A percentile compares a stretch with the other conserved stretches of the same genome.
phyloP scores from a whole-genome alignment of 331 rosid genomes.

The Cucumis variabilis region DNA sequence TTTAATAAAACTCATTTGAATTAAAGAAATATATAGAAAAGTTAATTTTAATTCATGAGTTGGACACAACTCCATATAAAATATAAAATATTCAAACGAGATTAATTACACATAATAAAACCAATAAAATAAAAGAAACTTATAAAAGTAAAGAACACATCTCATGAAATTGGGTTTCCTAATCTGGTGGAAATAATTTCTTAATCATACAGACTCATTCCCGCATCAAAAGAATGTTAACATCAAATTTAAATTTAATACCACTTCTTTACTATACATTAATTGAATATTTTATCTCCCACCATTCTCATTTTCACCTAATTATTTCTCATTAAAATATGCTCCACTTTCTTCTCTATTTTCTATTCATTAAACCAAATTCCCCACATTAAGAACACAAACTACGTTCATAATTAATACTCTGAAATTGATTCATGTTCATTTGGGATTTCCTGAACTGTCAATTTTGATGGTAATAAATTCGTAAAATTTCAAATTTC shows the following conservation, averaged over 20 bases:
- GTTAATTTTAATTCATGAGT: background rate
- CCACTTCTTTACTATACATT: background rate
- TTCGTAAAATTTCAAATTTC: too few relatives aligned
- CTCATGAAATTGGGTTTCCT: background rate
- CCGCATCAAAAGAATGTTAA: background rate
- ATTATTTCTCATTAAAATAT: background rate
- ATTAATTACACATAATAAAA: background rate
- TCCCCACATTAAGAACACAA: too few relatives aligned
- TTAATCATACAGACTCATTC: conserved; percentile 3
- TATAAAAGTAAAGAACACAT: background rate
- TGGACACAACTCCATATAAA: background rate
- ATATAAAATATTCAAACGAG: background rate
- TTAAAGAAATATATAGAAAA: too few relatives aligned
- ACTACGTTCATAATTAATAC: too few relatives aligned
- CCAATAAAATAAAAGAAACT: background rate
- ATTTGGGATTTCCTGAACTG: too few relatives aligned
- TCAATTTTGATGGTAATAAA: too few relatives aligned
- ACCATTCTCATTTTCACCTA: background rate
- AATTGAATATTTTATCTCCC: background rate
- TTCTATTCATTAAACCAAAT: background rate
- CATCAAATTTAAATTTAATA: background rate
- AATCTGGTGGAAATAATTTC: background rate
- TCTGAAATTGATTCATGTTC: too few relatives aligned
- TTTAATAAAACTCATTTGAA: too few relatives aligned
- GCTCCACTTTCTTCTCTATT: background rate